Evolutionary conservation across 1,284 basidiomycete genomes (phyloP), one percentile per base, ranked within the genome.

Genomic region (Volvariella volvacea): DNA sequence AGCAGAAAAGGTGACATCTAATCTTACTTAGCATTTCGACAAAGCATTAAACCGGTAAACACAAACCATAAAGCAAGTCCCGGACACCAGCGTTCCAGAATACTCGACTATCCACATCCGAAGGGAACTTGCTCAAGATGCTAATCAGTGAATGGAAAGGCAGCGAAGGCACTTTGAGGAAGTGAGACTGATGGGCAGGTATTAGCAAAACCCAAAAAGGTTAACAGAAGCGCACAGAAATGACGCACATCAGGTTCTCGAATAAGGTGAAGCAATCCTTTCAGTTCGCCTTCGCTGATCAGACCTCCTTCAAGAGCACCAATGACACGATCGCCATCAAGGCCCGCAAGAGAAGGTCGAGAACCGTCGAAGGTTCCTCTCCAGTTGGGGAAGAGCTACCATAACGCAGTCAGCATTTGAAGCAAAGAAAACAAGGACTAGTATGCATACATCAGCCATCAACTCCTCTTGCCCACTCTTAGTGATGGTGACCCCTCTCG

Each of bases 401-500:
- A 47, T 28, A 31, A 50, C 44, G 9, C 22, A 44, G 34, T n/a
- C 20, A 41, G 51, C 32, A 21, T 33, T 14, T 30, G 49, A 34
- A 1, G 9, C 17, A 9, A 10, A 17, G 31, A 8, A 12, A 22
- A 31, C 28, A 31, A 20, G 12, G 25, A 6, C 43, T 28, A 40
- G 21, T n/a, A 41, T 14, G 70, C 80, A 39, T 55, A 87, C 82
- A 52, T 83, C 79, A 48, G 71, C 64, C 87, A 88, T 87, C 21
- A 90, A 68, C 55, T 89, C 87, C 52, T 80, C 80, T 58, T 88
- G 83, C 20, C 73, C 75, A 49, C 82, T 85, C 46, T 83, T 69
- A 1, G 88, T 90, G 39, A 90, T 72, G 4, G 87, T 89, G 22
- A 90, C 87, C 19, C 85, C 86, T 14, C 88, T 71, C 4, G 85